These are phyloP conservation scores for Catunica adiposa DNA, from an alignment of 2,329 filamentous ascomycete species.

Conservation along the genomic window DNA sequence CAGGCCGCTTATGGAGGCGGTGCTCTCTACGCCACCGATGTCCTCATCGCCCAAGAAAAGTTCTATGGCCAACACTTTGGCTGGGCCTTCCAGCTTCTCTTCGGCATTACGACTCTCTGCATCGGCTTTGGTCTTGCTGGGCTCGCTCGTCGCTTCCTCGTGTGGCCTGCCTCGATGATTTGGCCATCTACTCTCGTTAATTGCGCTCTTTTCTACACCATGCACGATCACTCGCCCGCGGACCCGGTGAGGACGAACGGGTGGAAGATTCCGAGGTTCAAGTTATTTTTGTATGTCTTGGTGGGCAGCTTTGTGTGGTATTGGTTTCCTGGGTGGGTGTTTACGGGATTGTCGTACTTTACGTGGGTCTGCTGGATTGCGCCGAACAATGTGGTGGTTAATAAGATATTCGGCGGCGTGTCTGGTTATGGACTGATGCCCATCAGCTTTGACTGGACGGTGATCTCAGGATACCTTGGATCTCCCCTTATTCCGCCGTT, in stretches of 20 bases:
- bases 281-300: conserved; percentile 38
- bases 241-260: conserved; percentile 36
- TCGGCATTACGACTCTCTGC: conserved; percentile 43
- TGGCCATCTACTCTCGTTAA: conserved; percentile 47
- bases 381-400: conserved; percentile 43
- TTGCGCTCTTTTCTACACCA: conserved; percentile 43
- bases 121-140: conserved; percentile 50
- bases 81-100: conserved; percentile 42
- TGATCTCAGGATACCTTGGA: conserved; percentile 37
- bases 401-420: conserved; percentile 48
- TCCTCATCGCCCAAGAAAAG: conserved; percentile 27
- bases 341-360: conserved; percentile 44
- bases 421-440: conserved; percentile 46
- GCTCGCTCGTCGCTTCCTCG: conserved; percentile 40
- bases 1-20: conserved; percentile 42
- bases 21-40: conserved; percentile 38
- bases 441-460: conserved; percentile 51
- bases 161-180: conserved; percentile 46
- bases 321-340: conserved; percentile 47
- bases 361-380: conserved; percentile 46
- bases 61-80: conserved; percentile 37
- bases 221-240: conserved; percentile 42
- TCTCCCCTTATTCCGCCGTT: conserved; percentile 44
- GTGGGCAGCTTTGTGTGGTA: conserved; percentile 38
- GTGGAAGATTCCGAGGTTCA: conserved; percentile 42